A percentile compares a stretch with the other conserved stretches of the same genome.
Conservation (phyloP, 2,329 filamentous ascomycete genomes). For the Chrysoporthe puriensis region DNA sequence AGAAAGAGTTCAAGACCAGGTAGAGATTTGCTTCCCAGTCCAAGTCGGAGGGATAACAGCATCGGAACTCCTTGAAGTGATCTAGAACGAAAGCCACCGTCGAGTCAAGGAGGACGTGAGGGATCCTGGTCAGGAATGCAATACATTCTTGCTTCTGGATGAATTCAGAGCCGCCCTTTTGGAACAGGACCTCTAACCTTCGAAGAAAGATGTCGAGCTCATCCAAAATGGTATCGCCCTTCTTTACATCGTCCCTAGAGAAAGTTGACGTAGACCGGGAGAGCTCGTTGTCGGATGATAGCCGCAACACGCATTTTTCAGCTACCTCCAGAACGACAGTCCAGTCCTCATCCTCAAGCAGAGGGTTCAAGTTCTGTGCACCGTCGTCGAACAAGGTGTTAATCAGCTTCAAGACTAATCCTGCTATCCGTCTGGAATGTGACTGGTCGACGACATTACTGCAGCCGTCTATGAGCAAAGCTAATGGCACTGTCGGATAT, state of each 20-base stretch:
- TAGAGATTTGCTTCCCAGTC: slow-evolving; percentile 69
- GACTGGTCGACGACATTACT: slow-evolving; percentile 52
- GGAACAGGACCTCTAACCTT: slow-evolving; percentile 54
- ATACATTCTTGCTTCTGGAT: slow-evolving; percentile 69
- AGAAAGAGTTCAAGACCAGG: slow-evolving; percentile 65
- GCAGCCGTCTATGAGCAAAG: slow-evolving; percentile 61
- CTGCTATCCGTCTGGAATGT: slow-evolving; percentile 49
- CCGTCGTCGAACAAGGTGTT: slow-evolving; percentile 60
- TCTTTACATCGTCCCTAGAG: slow-evolving; percentile 37
- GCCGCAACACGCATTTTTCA: slow-evolving; percentile 49
- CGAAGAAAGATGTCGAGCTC: slow-evolving; percentile 51
- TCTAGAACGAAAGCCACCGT: slow-evolving; percentile 67
- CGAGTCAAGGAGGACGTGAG: slow-evolving; percentile 65
- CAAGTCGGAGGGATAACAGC: slow-evolving; percentile 71
- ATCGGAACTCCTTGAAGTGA: slow-evolving; percentile 70
- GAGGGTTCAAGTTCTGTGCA: slow-evolving; percentile 54
- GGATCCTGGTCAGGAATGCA: slow-evolving; percentile 66
- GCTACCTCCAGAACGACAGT: slow-evolving; percentile 62
- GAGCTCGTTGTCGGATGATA: slow-evolving; percentile 13
- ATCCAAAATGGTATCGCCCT: slow-evolving; percentile 42
- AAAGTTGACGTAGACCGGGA: slow-evolving; percentile 15
- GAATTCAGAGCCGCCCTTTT: slow-evolving; percentile 54
- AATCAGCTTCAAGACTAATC: slow-evolving; percentile 52
- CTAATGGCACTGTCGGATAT: slow-evolving; percentile 63
- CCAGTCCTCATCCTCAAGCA: slow-evolving; percentile 70